phyloP scores from a whole-genome alignment of 805 yeast genomes.

The Candida odintsovae region DNA sequence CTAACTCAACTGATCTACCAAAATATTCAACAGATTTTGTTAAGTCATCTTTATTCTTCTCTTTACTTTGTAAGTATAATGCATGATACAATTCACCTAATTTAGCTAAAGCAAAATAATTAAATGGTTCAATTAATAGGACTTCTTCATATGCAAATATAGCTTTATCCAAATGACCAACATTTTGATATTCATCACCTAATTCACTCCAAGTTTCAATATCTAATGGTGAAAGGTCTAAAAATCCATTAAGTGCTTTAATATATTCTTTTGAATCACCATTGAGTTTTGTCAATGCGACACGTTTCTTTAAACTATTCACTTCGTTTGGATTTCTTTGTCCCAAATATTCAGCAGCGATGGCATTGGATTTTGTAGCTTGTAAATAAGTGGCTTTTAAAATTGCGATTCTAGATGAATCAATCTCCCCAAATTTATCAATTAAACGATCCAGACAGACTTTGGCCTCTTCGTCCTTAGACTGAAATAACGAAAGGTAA shows the following conservation, averaged over 20 bases:
- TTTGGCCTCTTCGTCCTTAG: conserved; percentile 68
- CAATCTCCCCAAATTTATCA: conserved; percentile 59
- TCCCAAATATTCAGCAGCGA: conserved; percentile 33
- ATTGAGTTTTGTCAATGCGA: conserved; percentile 12
- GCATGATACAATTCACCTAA: conserved; percentile 48
- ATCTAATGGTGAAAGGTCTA: conserved; percentile 70
- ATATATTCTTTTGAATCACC: conserved; percentile 36
- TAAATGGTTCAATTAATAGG: conserved; percentile 59
- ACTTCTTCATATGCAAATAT: conserved; percentile 67
- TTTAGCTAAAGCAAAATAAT: conserved; percentile 58
- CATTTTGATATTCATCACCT: conserved; percentile 51
- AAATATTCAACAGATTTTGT: conserved; percentile 38
- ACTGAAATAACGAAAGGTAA: conserved; percentile 53
- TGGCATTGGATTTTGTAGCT: conserved; percentile 32
- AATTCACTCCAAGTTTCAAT: conserved; percentile 74
- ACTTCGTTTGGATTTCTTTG: conserved; percentile 21
- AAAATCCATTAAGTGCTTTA: conserved; percentile 43
- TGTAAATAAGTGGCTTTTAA: conserved; percentile 53
- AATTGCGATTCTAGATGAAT: conserved; percentile 50
- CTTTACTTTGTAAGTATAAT: conserved; percentile 6
- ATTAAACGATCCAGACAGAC: conserved; percentile 53
- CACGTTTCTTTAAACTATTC: conserved; percentile 19
- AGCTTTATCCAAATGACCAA: conserved; percentile 64
- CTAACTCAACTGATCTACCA: conserved; percentile 70
- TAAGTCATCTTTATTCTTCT: conserved; percentile 4